phyloP scores from a whole-genome alignment of 768 basidiomycete genomes.

The Lyophyllum decastes region DNA sequence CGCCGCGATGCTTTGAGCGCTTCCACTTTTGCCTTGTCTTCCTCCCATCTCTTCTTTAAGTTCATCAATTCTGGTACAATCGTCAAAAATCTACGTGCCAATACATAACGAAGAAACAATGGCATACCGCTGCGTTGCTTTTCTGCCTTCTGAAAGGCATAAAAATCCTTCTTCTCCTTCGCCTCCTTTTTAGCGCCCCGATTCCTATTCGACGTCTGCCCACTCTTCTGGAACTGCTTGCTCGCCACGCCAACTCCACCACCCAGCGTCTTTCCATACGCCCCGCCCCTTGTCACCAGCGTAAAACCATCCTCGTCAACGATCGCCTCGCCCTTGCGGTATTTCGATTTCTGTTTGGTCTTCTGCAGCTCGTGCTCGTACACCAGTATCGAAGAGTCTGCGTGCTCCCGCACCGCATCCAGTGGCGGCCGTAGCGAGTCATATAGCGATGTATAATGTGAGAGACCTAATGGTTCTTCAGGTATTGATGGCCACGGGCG shows the following conservation, averaged over 20 bases:
- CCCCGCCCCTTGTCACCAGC: constrained; percentile 88
- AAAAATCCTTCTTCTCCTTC: constrained; percentile 78
- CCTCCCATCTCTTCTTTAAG: constrained; percentile 82
- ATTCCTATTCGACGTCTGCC: constrained; percentile 47
- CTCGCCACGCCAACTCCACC: constrained; percentile 69
- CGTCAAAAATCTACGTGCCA: not conserved
- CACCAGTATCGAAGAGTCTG: constrained; percentile 73
- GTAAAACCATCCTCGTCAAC: constrained; percentile 97
- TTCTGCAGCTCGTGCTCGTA: constrained; percentile 75
- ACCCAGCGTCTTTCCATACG: constrained; percentile 85
- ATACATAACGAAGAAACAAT: constrained; percentile 7
- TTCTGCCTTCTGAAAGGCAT: constrained; percentile 89
- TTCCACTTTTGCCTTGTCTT: constrained; percentile 84
- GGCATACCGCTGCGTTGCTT: constrained; percentile 78
- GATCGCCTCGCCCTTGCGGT: constrained; percentile 82
- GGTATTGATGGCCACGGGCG: constrained; percentile 61
- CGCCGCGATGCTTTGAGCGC: constrained; percentile 75
- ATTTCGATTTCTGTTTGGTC: constrained; percentile 61
- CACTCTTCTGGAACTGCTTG: constrained; percentile 65
- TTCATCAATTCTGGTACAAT: constrained; percentile 60
- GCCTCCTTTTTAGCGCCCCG: constrained; percentile 54
- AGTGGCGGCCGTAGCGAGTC: constrained; percentile 74
- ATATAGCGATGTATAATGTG: constrained; percentile 70
- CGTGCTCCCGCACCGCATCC: constrained; percentile 71
- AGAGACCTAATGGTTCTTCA: constrained; percentile 66